Evolutionary conservation across 108 stramenopile genomes (phyloP), one percentile per base, ranked within the genome.

Genomic region (Chaetoceros tenuissimus): DNA sequence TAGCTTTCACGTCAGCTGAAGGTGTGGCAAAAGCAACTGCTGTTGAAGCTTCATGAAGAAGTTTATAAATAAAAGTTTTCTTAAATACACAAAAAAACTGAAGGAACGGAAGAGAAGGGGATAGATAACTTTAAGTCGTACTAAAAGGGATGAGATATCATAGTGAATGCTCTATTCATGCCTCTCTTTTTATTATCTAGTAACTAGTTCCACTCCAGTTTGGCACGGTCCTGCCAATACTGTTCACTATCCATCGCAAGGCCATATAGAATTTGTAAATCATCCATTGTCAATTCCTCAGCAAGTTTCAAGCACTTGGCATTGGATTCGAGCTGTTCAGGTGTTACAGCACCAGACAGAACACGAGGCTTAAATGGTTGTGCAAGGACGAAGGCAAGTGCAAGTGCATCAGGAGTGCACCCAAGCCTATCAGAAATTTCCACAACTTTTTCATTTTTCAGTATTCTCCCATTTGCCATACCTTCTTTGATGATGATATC

Each of bases 401-500:
- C 87, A 31, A 85, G 49, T 47, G 66, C 66, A 72, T 89, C 87
- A 16, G 82, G 72, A 28, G 67, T n/a, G 57, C 75, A 81, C 1
- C 31, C 47, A 19, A 85, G 57, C 24, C 53, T 64, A 51, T 71
- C 30, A 16, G 79, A 44, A 18, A 75, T 64, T 28, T 70, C 55
- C 23, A 58, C 0, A 26, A 89, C 47, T 1, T 31, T 57, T 2
- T 58, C 51, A 55, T 75, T 53, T 7, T 31, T 48, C 40, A 89
- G 57, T 5, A 59, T 52, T 2, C 87, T 61, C 3, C 87, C 87
- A 75, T 89, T 89, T 19, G 84, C 87, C 48, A 89, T 52, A 17
- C 83, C 87, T 60, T 89, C 87, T 60, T 89, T 89, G 62, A 89
- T 74, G 43, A 89, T 84, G 43, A 89, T 70, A 63, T 83, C 82